Base-by-base conservation (phyloP, 345 rosid genomes). In the Rubroshorea leprosula region DNA sequence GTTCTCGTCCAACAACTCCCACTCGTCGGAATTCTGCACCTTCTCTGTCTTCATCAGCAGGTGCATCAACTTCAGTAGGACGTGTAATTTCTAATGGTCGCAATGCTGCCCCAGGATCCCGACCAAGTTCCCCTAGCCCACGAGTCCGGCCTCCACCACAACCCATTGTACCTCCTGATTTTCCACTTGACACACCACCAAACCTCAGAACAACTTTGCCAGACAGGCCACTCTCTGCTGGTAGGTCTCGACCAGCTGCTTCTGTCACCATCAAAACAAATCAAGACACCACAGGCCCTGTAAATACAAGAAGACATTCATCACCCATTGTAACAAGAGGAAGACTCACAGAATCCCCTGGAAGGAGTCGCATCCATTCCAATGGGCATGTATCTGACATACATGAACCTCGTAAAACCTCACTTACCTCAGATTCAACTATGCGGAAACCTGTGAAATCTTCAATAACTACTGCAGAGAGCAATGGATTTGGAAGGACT, bases 211-310 rank as follows among this genome's bases (percentile, higher is more conserved):
- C 96, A 60, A 76, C 80, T 66, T 78, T 93, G 79, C 94, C 84
- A 13, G 97, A 87, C 56, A 79, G 96, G 78, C 94, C 99, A 24
- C 57, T 93, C 58, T 93, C 99, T 73, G 95, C 97, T 61, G 96
- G 99, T 55, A 87, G 99, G 82, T 93, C 95, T 26, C 78, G 97
- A 54, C 94, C 97, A 62, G 75, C 74, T 57, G 61, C 70, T 48
- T 52, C 81, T 58, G 47, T 48, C 66, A 55, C 66, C 11, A 23
- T 65, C 29, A 93, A 76, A 69, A 75, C 79, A 57, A 81, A 71
- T 67, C 78, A 79, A 35, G 97, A 93, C 64, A 60, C 79, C n/a
- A 69, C 63, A 23, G 77, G 74, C 39, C 59, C 89, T 17, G 65
- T 55, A 16, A 67, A 24, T 69, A n/a, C 89, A 46, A 85, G 96